Base-by-base conservation (phyloP, 805 yeast species). In the Kuraishia hungarica region DNA sequence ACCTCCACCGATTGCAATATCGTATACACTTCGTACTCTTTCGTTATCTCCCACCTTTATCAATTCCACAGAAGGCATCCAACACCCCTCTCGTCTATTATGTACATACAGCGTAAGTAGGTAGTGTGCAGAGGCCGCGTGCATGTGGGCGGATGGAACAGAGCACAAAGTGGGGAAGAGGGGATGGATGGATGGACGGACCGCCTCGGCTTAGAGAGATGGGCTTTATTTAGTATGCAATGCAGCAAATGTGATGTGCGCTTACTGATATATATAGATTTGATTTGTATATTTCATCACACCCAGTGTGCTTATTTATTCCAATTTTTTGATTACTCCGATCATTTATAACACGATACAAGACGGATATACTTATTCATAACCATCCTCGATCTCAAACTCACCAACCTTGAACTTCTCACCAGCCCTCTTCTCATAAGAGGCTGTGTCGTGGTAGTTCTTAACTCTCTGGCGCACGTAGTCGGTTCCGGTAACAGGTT, bases 311-410 rank as follows among this genome's bases (percentile, higher is more conserved):
- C 17, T 47, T 47, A 47, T 47, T 47, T 47, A 47, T n/a, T 23
- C 19, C 22, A n/a, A 19, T 43, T 21, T 23, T 47, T 20, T 43
- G 5, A 6, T 43, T n/a, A 8, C 7, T 20, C 48, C 13, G 8
- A 19, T 19, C 5, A 7, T 28, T 28, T 11, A 11, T 28, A 28
- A 7, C 35, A 7, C 11, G 11, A 28, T 6, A 28, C 35, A 28
- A 7, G 11, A 28, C n/a, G 17, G 8, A 35, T 35, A 13, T 3
- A 35, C 17, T 50, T 56, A 67, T 29, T 62, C 63, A 56, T 59
- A 68, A 2, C 72, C 72, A 54, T 68, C 72, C 2, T 51, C 58
- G 26, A 68, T 62, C 51, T 64, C 67, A 51, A 65, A 69, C 26
- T 60, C 64, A 8, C 72, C 72, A 22, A 65, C 66, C 55, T 59